These are phyloP conservation scores for Termitomyces sp. DNA, from an alignment of 768 basidiomycete species.

Conservation along the genomic window DNA sequence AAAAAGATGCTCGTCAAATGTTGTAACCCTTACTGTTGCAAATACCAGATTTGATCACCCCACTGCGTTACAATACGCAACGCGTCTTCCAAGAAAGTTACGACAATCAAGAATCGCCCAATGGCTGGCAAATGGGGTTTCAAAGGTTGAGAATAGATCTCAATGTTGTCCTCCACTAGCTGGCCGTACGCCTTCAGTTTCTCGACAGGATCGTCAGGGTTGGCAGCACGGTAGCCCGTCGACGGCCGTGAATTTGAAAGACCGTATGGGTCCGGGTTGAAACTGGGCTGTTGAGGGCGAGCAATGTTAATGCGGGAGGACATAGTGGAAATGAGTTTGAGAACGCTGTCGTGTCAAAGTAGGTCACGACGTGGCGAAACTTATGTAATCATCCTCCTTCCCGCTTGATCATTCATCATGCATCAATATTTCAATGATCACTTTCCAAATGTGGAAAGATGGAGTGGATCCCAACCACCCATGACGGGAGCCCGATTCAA, in stretches of 20 bases:
- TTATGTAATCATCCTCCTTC: constrained; percentile 25
- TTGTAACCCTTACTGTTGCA: constrained; percentile 71
- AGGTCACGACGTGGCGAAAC: constrained; percentile 43
- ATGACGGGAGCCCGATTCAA: no score
- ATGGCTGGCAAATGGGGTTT: constrained; percentile 92
- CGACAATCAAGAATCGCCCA: constrained; percentile 94
- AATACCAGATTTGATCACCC: constrained; percentile 97
- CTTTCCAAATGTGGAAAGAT: no score
- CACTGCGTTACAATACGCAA: constrained; percentile 91
- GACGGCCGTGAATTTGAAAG: constrained; percentile 69
- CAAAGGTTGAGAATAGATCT: constrained; percentile 89
- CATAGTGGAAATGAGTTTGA: constrained; percentile 43
- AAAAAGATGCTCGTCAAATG: neutral
- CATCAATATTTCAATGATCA: no score
- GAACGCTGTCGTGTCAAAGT: constrained; percentile 34
- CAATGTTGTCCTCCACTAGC: constrained; percentile 86
- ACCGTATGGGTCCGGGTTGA: constrained; percentile 72
- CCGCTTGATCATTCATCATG: neutral
- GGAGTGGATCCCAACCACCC: no score
- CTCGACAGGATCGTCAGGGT: constrained; percentile 79
- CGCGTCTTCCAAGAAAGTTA: constrained; percentile 97
- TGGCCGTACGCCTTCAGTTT: constrained; percentile 65
- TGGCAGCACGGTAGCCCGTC: constrained; percentile 69
- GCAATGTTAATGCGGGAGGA: constrained; percentile 79
- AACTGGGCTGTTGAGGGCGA: constrained; percentile 58